phyloP scores from a whole-genome alignment of 1,284 basidiomycete genomes.

The Trametes versicolor region DNA sequence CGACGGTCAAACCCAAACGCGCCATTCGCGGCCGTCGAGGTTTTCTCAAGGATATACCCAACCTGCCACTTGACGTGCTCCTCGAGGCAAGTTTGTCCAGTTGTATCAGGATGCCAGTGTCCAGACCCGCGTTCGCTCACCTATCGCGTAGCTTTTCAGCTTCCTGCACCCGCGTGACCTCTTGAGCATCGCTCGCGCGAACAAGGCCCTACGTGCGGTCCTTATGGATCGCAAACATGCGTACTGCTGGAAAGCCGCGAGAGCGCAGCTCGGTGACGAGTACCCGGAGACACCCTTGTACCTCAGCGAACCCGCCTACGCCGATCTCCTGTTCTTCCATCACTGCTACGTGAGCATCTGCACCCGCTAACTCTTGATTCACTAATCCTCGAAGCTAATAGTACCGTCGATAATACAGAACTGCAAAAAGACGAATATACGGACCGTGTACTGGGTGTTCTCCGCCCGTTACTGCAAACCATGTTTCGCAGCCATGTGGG shows the following conservation, averaged over 20 bases:
- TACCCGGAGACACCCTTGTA: slow-evolving; percentile 32
- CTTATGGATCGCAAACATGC: slow-evolving; percentile 30
- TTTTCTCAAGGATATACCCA: slow-evolving; percentile 8
- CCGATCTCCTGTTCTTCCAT: background rate
- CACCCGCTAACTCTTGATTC: too few relatives aligned
- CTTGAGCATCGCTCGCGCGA: slow-evolving; percentile 34
- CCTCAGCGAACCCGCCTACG: slow-evolving; percentile 31
- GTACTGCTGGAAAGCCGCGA: slow-evolving; percentile 29
- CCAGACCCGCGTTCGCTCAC: background rate
- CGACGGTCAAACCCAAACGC: background rate
- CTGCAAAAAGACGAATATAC: background rate
- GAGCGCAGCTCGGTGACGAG: slow-evolving; percentile 18
- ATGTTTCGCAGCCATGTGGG: background rate
- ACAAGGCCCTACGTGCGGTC: slow-evolving; percentile 29
- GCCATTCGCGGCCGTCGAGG: slow-evolving; percentile 9
- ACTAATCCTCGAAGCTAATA: background rate
- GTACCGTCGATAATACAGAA: background rate
- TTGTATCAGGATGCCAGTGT: background rate
- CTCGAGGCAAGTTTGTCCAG: slow-evolving; percentile 26
- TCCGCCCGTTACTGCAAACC: background rate
- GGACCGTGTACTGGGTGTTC: background rate
- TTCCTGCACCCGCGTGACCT: slow-evolving; percentile 35
- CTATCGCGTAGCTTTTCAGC: slow-evolving; percentile 26
- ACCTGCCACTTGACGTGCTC: slow-evolving; percentile 38
- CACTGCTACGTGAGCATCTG: background rate